Conservation (phyloP, 768 basidiomycete genomes). For the Mycena latifolia region DNA sequence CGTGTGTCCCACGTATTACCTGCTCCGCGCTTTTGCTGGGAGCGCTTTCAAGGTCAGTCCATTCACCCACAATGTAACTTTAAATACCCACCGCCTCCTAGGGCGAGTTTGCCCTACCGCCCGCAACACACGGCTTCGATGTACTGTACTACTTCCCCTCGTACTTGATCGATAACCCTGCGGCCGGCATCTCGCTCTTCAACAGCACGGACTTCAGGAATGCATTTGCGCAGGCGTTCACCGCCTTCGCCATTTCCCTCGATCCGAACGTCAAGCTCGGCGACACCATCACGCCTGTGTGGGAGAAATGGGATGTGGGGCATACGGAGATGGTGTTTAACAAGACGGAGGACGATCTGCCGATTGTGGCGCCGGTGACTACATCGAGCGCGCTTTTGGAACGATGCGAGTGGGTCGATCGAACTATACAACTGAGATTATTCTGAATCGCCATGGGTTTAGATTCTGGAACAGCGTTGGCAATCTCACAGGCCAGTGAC, state of each 20-base stretch:
- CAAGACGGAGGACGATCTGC: not conserved
- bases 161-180: not conserved
- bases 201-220: not conserved
- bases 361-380: not conserved
- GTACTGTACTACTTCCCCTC: not conserved
- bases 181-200: not conserved
- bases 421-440: too few relatives aligned
- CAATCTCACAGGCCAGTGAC: not conserved
- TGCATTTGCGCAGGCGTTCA: not conserved
- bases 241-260: not conserved
- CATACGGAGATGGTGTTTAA: not conserved
- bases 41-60: conserved; percentile 42
- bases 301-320: conserved; percentile 27
- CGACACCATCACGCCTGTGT: not conserved
- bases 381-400: not conserved
- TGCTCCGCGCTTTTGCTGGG: conserved; percentile 30
- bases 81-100: too few relatives aligned
- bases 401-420: not conserved
- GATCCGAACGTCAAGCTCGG: not conserved
- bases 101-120: conserved; percentile 8
- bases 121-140: conserved; percentile 41
- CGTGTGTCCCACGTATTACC: conserved; percentile 45
- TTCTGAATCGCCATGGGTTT: not conserved
- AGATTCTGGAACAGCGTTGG: not conserved
- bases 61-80: too few relatives aligned